Base-by-base conservation (phyloP, 768 basidiomycete species). In the Clitopilus hobsonii region DNA sequence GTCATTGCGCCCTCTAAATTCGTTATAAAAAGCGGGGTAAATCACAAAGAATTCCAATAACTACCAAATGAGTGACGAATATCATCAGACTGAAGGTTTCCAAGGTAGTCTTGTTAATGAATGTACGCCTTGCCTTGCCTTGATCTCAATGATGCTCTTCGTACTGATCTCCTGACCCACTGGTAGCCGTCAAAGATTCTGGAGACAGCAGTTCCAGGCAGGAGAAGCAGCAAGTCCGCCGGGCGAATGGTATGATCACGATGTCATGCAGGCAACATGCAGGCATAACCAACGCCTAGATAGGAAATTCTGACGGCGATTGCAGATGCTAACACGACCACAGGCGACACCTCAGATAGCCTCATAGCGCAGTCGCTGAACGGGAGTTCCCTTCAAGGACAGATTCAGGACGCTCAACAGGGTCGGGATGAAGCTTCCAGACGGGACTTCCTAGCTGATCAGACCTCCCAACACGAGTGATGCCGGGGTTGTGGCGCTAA, bases 361-460 rank as follows among this genome's bases (percentile, higher is more conserved):
- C 32, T 36, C 13, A 14, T 36, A 20, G 41, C 10, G 22, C 41
- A 45, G 41, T 45, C 22, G n/a, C 18, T 45, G 10, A 45, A 45
- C 11, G 41, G 22, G 41, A 45, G 41, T 45, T 45, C 41, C 41
- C 22, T 45, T 16, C 41, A 45, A 45, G 41, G 41, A 18, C 41
- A 45, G 41, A 45, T 45, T 45, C 41, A 45, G 41, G 41, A 45
- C 22, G n/a, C n/a, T 45, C 41, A 45, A 20, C 41, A 45, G 41
- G 41, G 41, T 11, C 11, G 16, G 18, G 41, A 45, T 20, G 41
- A 45, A 45, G 41, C 41, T 45, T 4, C 41, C 11, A 45, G 41
- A 11, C 41, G 41, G 41, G 41, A 45, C 11, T 45, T 16, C 41
- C 41, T 20, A 20, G 41, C 18, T 20, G n/a, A 23, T 20, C 41